phyloP scores from a whole-genome alignment of 148 eudicot genomes.

The Beta vulgaris region DNA sequence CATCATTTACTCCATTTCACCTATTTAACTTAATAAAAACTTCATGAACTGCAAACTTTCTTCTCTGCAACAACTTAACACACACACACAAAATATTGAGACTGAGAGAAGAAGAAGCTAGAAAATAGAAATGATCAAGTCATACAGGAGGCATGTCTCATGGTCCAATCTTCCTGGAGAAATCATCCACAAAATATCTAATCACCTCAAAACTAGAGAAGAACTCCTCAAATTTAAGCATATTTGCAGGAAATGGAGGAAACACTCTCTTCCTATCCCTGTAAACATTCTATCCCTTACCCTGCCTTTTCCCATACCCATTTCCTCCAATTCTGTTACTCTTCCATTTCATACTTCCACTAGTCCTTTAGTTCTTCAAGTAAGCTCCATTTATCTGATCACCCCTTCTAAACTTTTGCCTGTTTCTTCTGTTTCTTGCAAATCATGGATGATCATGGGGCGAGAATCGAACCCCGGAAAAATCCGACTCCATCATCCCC shows the following conservation, averaged over 20 bases:
- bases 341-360: constrained; percentile 8
- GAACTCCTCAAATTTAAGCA: not conserved
- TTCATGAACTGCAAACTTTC: not conserved
- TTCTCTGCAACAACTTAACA: not conserved
- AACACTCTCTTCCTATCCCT: not conserved
- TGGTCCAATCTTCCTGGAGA: constrained; percentile 17
- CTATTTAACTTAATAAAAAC: no score
- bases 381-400: constrained; percentile 17
- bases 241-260: constrained; percentile 19
- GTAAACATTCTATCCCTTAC: not conserved
- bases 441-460: constrained; percentile 23
- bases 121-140: no score
- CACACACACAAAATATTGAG: not conserved
- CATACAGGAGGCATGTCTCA: not conserved
- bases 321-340: not conserved
- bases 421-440: not conserved
- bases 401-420: not conserved
- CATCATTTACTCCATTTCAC: not conserved
- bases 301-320: constrained; percentile 6
- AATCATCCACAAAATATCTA: constrained; percentile 14
- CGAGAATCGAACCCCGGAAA: constrained; percentile 14
- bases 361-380: constrained; percentile 6
- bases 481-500: constrained; percentile 4
- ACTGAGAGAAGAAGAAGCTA: no score
- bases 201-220: constrained; percentile 9